These are phyloP conservation scores for Thalassiosira livingstoniorum DNA, from an alignment of 352 stramenopile genomes.

Conservation along the genomic window DNA sequence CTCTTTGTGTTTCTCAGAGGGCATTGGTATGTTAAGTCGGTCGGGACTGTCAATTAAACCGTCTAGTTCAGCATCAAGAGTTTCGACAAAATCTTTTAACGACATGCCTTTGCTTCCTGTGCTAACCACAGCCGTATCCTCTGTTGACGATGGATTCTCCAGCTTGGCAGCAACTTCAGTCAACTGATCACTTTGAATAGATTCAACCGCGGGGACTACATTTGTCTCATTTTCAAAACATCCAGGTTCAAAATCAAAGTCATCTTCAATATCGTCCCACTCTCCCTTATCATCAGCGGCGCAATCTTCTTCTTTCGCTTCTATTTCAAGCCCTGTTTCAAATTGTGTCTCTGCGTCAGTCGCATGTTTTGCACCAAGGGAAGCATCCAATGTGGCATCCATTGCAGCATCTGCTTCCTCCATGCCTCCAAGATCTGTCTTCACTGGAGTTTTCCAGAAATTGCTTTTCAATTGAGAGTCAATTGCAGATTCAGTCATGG, in stretches of 20 bases:
- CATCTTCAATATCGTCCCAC: background rate
- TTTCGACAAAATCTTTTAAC: conserved; percentile 45
- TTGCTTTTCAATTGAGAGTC: conserved; percentile 36
- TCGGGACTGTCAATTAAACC: conserved; percentile 13
- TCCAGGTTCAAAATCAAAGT: background rate
- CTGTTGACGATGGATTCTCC: too few species aligned
- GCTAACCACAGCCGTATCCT: too few species aligned
- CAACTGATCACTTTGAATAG: too few species aligned
- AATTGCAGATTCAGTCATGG: conserved; percentile 42
- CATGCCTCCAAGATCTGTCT: background rate
- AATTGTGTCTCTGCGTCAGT: too few species aligned
- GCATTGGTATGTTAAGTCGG: too few species aligned
- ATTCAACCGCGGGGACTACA: too few species aligned
- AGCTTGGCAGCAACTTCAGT: too few species aligned
- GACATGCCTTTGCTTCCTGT: too few species aligned
- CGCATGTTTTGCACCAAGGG: too few species aligned
- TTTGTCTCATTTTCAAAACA: background rate
- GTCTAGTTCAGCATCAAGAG: conserved; percentile 53
- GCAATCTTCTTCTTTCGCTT: background rate
- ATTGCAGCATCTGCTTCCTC: conserved; percentile 1
- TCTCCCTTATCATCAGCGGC: background rate
- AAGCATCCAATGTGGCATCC: too few species aligned
- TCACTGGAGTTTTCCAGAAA: conserved; percentile 33
- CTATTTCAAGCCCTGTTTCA: too few species aligned
- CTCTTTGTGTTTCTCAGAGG: too few species aligned